Evolutionary conservation across 805 yeast genomes (phyloP).

Genomic region (Metschnikowia koreensis): DNA sequence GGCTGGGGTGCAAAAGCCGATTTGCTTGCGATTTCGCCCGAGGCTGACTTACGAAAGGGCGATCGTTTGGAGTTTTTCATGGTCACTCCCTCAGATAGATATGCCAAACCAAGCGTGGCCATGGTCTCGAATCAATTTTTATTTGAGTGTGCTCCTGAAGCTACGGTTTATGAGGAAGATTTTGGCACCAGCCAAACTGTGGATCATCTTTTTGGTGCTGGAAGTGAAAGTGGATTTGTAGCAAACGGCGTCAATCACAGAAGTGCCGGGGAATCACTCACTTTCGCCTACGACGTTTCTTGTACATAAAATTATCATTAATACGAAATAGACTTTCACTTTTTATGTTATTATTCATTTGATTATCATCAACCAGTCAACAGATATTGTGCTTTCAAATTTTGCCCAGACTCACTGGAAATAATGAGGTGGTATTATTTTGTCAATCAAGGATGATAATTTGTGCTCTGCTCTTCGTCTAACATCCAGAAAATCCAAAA

Average conservation of each 20-base stretch:
- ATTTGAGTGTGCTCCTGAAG: constrained; percentile 36
- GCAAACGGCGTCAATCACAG: constrained; percentile 14
- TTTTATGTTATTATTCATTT: no score
- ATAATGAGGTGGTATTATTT: no score
- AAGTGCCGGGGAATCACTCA: constrained; percentile 19
- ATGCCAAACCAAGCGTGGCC: constrained; percentile 1
- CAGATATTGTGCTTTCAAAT: no score
- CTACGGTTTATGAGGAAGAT: constrained; percentile 20
- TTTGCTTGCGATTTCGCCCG: constrained; percentile 63
- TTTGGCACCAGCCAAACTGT: constrained; percentile 7
- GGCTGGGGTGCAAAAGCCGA: constrained; percentile 72
- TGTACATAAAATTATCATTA: background rate
- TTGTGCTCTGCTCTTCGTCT: no score
- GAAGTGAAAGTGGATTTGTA: constrained; percentile 17
- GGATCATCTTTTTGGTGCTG: constrained; percentile 18
- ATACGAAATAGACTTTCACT: no score
- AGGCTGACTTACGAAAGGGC: constrained; percentile 46
- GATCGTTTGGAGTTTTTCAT: constrained; percentile 46
- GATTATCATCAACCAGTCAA: no score
- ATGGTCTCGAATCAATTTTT: constrained; percentile 12
- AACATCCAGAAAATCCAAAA: no score
- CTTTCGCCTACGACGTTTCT: constrained; percentile 7
- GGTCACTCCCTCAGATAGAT: constrained; percentile 38
- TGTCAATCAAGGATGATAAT: no score
- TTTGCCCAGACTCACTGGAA: no score